Conservation (phyloP, 2,329 filamentous ascomycete genomes). For the Colletotrichum sp. region DNA sequence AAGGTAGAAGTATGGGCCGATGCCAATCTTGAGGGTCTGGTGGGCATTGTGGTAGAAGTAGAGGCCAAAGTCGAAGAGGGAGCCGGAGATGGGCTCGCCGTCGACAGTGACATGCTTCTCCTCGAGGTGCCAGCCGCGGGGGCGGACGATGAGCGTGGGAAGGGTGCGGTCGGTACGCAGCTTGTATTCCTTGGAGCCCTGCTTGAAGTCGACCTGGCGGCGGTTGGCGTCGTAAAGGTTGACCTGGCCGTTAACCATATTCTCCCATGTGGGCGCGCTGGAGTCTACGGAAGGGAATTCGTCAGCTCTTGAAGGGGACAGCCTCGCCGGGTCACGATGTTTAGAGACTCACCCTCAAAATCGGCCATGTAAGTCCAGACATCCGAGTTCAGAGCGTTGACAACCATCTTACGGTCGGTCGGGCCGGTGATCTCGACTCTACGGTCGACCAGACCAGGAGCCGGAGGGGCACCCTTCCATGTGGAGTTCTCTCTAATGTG, state of each 20-base stretch:
- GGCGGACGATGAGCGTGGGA: conserved; percentile 91
- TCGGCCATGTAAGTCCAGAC: conserved; percentile 99
- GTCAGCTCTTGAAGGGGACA: background rate
- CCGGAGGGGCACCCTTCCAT: conserved; percentile 91
- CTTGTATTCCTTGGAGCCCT: conserved; percentile 95
- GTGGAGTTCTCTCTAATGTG: conserved; percentile 92
- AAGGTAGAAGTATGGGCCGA: conserved; percentile 96
- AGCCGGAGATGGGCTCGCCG: conserved; percentile 90
- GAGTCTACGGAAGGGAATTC: conserved; percentile 66
- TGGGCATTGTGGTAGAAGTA: conserved; percentile 99
- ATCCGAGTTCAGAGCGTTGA: conserved; percentile 93
- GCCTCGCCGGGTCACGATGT: background rate
- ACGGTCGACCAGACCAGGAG: conserved; percentile 90
- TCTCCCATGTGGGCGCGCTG: conserved; percentile 95
- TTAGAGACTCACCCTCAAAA: conserved; percentile 75
- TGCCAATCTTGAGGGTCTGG: conserved; percentile 82
- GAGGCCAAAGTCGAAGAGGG: conserved; percentile 95
- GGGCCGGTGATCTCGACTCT: conserved; percentile 97
- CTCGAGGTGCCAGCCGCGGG: conserved; percentile 96
- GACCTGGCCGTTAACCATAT: conserved; percentile 98
- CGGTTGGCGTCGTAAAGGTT: conserved; percentile 97
- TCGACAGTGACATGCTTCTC: conserved; percentile 98
- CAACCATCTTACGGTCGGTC: conserved; percentile 98
- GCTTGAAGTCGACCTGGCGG: conserved; percentile 94
- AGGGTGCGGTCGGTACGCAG: conserved; percentile 85